phyloP scores from a whole-genome alignment of 352 stramenopile genomes.

The Aphanomyces stellatus region DNA sequence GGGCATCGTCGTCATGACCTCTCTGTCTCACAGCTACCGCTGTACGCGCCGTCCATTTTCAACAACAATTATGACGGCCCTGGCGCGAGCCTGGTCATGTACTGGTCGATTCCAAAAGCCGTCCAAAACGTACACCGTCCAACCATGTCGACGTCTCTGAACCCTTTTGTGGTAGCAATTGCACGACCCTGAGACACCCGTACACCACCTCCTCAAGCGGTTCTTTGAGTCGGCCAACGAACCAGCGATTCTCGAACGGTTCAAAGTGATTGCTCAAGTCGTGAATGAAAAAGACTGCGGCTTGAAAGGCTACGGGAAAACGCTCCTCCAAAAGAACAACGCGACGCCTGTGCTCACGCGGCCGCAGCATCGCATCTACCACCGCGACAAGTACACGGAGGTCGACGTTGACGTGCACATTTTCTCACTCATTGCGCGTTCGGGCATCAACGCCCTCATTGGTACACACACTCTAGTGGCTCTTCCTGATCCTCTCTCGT shows the following conservation, averaged over 20 bases:
- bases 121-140: slow-evolving; percentile 40
- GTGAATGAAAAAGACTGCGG: slow-evolving; percentile 79
- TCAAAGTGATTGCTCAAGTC: slow-evolving; percentile 82
- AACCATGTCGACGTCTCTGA: too few relatives aligned
- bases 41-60: slow-evolving; percentile 70
- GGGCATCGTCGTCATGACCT: background rate
- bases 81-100: slow-evolving; percentile 66
- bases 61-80: slow-evolving; percentile 48
- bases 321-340: slow-evolving; percentile 72
- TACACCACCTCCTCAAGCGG: slow-evolving; percentile 53
- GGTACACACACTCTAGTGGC: background rate
- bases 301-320: slow-evolving; percentile 64
- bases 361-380: slow-evolving; percentile 77
- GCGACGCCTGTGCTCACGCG: slow-evolving; percentile 73
- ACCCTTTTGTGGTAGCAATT: slow-evolving; percentile 45
- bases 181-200: slow-evolving; percentile 43
- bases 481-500: background rate
- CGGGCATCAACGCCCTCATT: slow-evolving; percentile 57
- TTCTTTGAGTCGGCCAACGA: slow-evolving; percentile 61
- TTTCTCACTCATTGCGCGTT: slow-evolving; percentile 77
- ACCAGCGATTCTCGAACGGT: slow-evolving; percentile 61
- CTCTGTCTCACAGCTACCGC: slow-evolving; percentile 38
- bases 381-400: slow-evolving; percentile 57
- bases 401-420: slow-evolving; percentile 73
- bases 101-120: slow-evolving; percentile 65